Conservation (phyloP, 805 yeast species). For the Cyberlindnera xylosilytica region DNA sequence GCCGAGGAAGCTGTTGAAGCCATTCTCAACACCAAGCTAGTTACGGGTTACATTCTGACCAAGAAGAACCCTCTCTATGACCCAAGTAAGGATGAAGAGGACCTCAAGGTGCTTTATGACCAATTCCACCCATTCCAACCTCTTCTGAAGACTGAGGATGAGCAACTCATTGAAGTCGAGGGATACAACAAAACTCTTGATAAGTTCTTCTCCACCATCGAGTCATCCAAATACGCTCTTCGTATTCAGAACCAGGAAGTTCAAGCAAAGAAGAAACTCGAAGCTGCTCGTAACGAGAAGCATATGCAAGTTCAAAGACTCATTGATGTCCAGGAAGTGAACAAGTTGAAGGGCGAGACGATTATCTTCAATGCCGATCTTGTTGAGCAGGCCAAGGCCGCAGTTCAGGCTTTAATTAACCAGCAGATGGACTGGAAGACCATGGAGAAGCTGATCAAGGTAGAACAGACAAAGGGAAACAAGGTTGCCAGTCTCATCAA, state of each 20-base stretch:
- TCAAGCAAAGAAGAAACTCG: slow-evolving; percentile 71
- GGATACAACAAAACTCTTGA: slow-evolving; percentile 86
- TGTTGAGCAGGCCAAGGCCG: slow-evolving; percentile 67
- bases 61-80: slow-evolving; percentile 53
- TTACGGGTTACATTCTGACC: slow-evolving; percentile 61
- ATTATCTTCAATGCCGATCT: slow-evolving; percentile 65
- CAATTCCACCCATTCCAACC: slow-evolving; percentile 72
- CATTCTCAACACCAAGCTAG: slow-evolving; percentile 35
- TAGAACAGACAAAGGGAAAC: slow-evolving; percentile 68
- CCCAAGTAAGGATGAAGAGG: slow-evolving; percentile 37
- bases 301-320: slow-evolving; percentile 65
- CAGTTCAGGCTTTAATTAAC: slow-evolving; percentile 63
- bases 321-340: slow-evolving; percentile 56
- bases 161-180: slow-evolving; percentile 40
- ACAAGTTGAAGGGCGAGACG: slow-evolving; percentile 67
- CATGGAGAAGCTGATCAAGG: slow-evolving; percentile 68
- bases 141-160: slow-evolving; percentile 33
- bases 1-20: slow-evolving; percentile 43
- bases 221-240: slow-evolving; percentile 73
- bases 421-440: slow-evolving; percentile 95
- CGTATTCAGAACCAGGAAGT: slow-evolving; percentile 72
- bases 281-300: slow-evolving; percentile 73
- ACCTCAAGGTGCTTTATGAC: slow-evolving; percentile 51
- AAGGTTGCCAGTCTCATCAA: slow-evolving; percentile 58
- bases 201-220: slow-evolving; percentile 77